Evolutionary conservation across 1,139 yeast genomes (phyloP).

Genomic region (Casaregolazyma lundiana): DNA sequence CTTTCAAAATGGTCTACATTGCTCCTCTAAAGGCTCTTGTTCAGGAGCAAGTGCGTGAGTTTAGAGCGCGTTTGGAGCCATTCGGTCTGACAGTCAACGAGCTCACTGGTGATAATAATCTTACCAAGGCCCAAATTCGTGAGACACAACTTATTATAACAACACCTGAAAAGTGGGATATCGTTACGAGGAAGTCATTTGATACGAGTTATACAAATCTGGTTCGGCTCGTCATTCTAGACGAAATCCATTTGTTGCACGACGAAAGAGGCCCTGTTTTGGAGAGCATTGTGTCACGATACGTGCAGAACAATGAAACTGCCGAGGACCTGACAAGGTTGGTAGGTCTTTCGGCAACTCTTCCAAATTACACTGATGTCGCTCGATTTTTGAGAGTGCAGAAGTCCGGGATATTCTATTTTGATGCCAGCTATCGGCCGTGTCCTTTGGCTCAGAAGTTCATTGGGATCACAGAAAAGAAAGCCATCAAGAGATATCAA

Average conservation of each 20-base stretch:
- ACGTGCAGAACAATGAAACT: slow-evolving; percentile 47
- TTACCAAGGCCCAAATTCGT: slow-evolving; percentile 70
- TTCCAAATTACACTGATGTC: slow-evolving; percentile 87
- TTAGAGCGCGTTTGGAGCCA: slow-evolving; percentile 61
- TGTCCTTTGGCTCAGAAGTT: slow-evolving; percentile 89
- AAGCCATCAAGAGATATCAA: slow-evolving; percentile 68
- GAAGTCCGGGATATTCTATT: slow-evolving; percentile 61
- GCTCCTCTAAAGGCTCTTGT: slow-evolving; percentile 95
- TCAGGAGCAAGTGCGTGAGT: slow-evolving; percentile 90
- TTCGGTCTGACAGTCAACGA: slow-evolving; percentile 77
- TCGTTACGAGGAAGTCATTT: slow-evolving; percentile 74
- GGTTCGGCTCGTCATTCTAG: slow-evolving; percentile 75
- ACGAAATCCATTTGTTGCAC: slow-evolving; percentile 89
- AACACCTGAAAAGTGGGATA: slow-evolving; percentile 97
- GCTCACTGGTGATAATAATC: slow-evolving; percentile 82
- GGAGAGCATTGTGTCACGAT: slow-evolving; percentile 80
- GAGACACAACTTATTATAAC: slow-evolving; percentile 84
- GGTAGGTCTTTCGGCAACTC: slow-evolving; percentile 88
- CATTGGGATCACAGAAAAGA: slow-evolving; percentile 81
- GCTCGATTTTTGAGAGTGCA: slow-evolving; percentile 75
- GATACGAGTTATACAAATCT: slow-evolving; percentile 59
- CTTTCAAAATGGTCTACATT: slow-evolving; percentile 78
- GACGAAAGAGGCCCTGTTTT: slow-evolving; percentile 95
- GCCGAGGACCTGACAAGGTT: slow-evolving; percentile 53
- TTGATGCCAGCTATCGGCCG: slow-evolving; percentile 81